phyloP scores from a whole-genome alignment of 2,329 filamentous ascomycete genomes.

The Fusarium domesticum region DNA sequence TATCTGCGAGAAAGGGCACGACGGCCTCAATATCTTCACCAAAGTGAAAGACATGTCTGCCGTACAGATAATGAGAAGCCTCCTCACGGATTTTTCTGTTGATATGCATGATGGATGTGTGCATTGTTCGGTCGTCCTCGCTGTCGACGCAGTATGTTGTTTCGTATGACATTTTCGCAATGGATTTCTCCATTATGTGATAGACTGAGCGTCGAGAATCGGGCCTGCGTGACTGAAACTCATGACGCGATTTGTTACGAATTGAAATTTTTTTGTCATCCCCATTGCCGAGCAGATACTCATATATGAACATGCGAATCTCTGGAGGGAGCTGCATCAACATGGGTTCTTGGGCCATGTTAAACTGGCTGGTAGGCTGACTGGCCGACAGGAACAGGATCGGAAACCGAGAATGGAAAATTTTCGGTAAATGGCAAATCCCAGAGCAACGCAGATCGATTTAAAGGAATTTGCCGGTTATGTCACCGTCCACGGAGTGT shows the following conservation, averaged over 20 bases:
- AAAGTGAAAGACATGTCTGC: slow-evolving; percentile 56
- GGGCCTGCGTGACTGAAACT: slow-evolving; percentile 18
- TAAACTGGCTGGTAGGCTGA: too few relatives aligned
- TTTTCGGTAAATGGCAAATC: background rate
- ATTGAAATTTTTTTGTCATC: slow-evolving; percentile 40
- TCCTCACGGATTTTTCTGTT: slow-evolving; percentile 52
- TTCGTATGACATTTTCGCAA: slow-evolving; percentile 41
- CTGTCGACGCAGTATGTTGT: slow-evolving; percentile 50
- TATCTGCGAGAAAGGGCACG: slow-evolving; percentile 56
- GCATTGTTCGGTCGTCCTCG: slow-evolving; percentile 30
- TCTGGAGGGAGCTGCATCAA: slow-evolving; percentile 40
- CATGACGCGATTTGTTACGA: slow-evolving; percentile 35
- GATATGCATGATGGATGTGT: slow-evolving; percentile 45
- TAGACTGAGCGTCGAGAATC: slow-evolving; percentile 37
- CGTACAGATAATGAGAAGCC: slow-evolving; percentile 55
- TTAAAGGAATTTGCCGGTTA: background rate
- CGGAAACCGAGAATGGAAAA: background rate
- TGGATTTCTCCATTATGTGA: slow-evolving; percentile 39
- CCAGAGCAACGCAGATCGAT: background rate
- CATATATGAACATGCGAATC: slow-evolving; percentile 44
- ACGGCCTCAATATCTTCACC: slow-evolving; percentile 58
- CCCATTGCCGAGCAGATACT: slow-evolving; percentile 43
- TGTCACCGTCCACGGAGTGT: background rate
- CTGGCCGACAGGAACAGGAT: too few relatives aligned
- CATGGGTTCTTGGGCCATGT: slow-evolving; percentile 22